phyloP scores from a whole-genome alignment of 2,329 filamentous ascomycete species.

The Apiospora hydei region DNA sequence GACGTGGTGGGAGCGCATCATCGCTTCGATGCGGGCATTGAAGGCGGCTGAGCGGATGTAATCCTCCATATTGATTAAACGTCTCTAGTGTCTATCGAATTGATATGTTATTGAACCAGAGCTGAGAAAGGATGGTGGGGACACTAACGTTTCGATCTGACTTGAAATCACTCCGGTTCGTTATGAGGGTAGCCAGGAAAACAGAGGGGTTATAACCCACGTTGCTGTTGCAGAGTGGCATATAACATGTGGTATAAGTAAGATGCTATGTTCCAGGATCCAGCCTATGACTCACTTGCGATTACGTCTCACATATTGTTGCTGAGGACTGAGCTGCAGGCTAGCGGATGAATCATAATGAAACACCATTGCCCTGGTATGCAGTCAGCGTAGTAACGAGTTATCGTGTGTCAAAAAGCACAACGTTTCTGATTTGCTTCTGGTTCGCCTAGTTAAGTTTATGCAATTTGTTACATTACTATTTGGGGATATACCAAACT shows the following conservation, averaged over 20 bases:
- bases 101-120: neutral
- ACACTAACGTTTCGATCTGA: neutral
- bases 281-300: neutral
- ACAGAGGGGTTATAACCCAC: accelerated
- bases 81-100: neutral
- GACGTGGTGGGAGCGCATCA: slow-evolving; percentile 31
- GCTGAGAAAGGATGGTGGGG: neutral
- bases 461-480: neutral
- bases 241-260: neutral
- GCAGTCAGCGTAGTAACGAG: neutral
- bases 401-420: neutral
- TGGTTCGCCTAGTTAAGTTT: no score
- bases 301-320: neutral
- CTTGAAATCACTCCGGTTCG: neutral
- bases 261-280: neutral
- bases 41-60: neutral
- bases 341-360: slow-evolving; percentile 6
- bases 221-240: neutral
- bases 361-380: neutral
- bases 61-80: neutral
- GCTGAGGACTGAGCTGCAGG: neutral
- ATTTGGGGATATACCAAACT: neutral
- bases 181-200: neutral
- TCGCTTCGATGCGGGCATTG: neutral
- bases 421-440: neutral